These are phyloP conservation scores for Luzula sylvatica DNA, from an alignment of 176 grass and related monocot species.

Conservation along the genomic window DNA sequence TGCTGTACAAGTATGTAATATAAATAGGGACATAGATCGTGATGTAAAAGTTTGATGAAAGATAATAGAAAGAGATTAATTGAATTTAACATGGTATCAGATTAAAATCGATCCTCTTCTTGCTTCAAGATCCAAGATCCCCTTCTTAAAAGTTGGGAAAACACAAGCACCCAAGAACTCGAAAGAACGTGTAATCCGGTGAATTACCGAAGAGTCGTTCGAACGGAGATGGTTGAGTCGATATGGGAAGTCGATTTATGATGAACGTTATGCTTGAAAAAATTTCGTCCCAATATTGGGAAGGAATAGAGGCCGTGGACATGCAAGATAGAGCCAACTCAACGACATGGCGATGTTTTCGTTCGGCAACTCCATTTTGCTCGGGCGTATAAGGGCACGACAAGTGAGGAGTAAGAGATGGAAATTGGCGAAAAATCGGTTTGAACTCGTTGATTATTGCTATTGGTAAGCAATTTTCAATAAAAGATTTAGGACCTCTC, in stretches of 20 bases:
- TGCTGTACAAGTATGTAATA: too few species aligned
- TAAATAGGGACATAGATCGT: too few species aligned
- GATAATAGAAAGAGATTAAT: too few species aligned
- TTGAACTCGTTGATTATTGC: too few species aligned
- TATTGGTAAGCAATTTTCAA: too few species aligned
- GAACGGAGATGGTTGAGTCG: not conserved
- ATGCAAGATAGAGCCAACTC: too few species aligned
- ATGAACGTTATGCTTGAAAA: not conserved
- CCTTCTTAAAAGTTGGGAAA: not conserved
- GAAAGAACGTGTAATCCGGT: not conserved
- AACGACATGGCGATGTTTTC: not conserved
- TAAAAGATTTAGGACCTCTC: too few species aligned
- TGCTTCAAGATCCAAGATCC: too few species aligned
- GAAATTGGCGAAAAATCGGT: too few species aligned
- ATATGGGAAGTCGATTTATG: not conserved
- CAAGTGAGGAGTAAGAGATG: not conserved
- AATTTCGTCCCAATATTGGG: not conserved
- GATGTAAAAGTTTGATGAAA: too few species aligned
- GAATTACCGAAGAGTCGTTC: not conserved
- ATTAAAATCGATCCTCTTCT: too few species aligned
- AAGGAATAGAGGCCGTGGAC: not conserved
- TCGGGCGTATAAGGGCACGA: conserved; percentile 1
- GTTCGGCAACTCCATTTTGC: not conserved
- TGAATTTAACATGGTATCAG: too few species aligned
- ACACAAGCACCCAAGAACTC: not conserved